These are phyloP conservation scores for Escallonia rubra DNA, from an alignment of 129 eudicot species.

Conservation along the genomic window DNA sequence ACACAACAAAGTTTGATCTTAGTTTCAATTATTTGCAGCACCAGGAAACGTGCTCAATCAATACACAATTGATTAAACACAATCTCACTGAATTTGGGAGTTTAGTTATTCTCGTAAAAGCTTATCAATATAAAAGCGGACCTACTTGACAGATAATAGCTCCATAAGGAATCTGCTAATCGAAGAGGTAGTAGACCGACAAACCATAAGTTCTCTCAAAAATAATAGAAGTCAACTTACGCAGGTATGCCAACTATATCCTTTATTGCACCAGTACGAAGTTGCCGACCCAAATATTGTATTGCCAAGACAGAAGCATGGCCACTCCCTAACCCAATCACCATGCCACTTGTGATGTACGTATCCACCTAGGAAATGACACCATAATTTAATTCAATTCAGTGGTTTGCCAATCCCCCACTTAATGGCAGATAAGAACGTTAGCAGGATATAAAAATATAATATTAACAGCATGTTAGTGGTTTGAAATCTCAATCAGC, in stretches of 20 bases:
- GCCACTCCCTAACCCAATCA: slow-evolving; percentile 62
- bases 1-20: too few species aligned
- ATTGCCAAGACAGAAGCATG: slow-evolving; percentile 48
- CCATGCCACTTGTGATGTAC: slow-evolving; percentile 60
- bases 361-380: slow-evolving; percentile 46
- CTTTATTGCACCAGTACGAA: slow-evolving; percentile 45
- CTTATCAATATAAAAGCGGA: neutral
- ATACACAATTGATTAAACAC: neutral
- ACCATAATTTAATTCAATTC: slow-evolving; percentile 4
- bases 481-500: neutral
- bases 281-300: slow-evolving; percentile 56
- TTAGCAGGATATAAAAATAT: neutral
- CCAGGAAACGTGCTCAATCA: too few species aligned
- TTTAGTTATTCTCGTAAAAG: too few species aligned
- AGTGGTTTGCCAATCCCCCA: neutral
- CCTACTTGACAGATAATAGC: slow-evolving; percentile 1
- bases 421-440: neutral
- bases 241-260: slow-evolving; percentile 56
- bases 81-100: neutral
- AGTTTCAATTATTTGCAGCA: too few species aligned
- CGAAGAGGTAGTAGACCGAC: neutral
- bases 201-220: too few species aligned
- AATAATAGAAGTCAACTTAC: slow-evolving; percentile 29
- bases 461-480: neutral
- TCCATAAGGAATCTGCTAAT: neutral